phyloP scores from a whole-genome alignment of 2,329 filamentous ascomycete genomes.

The Diaporthe batatas region DNA sequence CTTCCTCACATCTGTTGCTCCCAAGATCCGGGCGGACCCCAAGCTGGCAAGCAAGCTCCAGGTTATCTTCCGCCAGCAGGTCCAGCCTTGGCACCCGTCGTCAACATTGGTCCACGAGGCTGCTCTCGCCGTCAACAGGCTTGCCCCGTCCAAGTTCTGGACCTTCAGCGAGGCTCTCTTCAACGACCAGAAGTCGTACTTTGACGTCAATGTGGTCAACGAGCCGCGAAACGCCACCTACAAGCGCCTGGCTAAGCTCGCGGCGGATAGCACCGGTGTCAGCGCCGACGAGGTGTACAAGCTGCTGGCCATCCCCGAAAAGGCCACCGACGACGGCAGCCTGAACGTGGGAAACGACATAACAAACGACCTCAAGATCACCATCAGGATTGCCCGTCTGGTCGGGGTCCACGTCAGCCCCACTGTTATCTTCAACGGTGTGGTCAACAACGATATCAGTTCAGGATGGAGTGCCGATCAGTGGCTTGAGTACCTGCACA shows the following conservation, averaged over 20 bases:
- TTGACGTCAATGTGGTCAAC: conserved; percentile 86
- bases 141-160: conserved; percentile 82
- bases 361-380: conserved; percentile 86
- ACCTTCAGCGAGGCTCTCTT: conserved; percentile 78
- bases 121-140: conserved; percentile 80
- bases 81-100: conserved; percentile 95
- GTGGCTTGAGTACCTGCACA: conserved; percentile 86
- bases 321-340: conserved; percentile 74
- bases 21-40: conserved; percentile 73
- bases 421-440: conserved; percentile 88
- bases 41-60: conserved; percentile 69
- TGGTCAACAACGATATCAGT: conserved; percentile 83
- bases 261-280: conserved; percentile 73
- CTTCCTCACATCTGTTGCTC: conserved; percentile 75
- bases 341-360: conserved; percentile 86
- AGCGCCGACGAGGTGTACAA: conserved; percentile 78
- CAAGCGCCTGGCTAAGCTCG: conserved; percentile 81
- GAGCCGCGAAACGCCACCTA: conserved; percentile 91
- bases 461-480: conserved; percentile 83
- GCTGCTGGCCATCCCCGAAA: conserved; percentile 77
- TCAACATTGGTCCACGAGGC: conserved; percentile 85
- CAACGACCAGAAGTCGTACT: conserved; percentile 79
- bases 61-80: conserved; percentile 89
- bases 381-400: conserved; percentile 84
- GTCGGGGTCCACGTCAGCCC: conserved; percentile 91